Percentiles rank a stretch among this genome's conserved stretches.
phyloP scores from a whole-genome alignment of 306 rosid genomes.

The Amphicarpaea edgeworthii region DNA sequence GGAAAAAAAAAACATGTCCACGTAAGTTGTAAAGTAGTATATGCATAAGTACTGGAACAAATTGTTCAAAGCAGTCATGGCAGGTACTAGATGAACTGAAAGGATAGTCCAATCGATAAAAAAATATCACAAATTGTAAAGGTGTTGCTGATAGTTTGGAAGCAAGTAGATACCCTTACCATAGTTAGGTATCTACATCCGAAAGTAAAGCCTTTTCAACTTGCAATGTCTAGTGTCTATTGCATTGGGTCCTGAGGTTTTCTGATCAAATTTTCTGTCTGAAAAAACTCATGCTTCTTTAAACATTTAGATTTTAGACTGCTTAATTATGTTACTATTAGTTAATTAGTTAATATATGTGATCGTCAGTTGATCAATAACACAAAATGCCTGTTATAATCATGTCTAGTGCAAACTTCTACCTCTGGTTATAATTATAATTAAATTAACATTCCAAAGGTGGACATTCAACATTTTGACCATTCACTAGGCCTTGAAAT shows the following conservation, averaged over 20 bases:
- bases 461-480: slow-evolving; percentile 22
- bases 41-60: slow-evolving; percentile 34
- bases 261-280: background rate
- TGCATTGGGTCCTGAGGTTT: slow-evolving; percentile 8
- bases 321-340: background rate
- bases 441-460: slow-evolving; percentile 29
- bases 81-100: slow-evolving; percentile 35
- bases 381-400: slow-evolving; percentile 5
- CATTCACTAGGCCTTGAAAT: slow-evolving; percentile 24
- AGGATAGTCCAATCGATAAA: slow-evolving; percentile 29
- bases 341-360: slow-evolving; percentile 28
- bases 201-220: slow-evolving; percentile 36
- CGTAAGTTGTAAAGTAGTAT: slow-evolving; percentile 34
- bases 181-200: slow-evolving; percentile 10
- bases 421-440: background rate
- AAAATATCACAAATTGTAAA: slow-evolving; percentile 4
- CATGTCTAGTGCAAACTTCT: slow-evolving; percentile 25
- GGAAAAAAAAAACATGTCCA: slow-evolving; percentile 30
- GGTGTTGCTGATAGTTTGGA: slow-evolving; percentile 11
- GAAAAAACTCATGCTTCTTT: slow-evolving; percentile 9
- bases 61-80: slow-evolving; percentile 40
- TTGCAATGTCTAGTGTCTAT: slow-evolving; percentile 28
- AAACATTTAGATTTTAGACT: slow-evolving; percentile 21
- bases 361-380: background rate
- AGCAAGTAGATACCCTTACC: slow-evolving; percentile 13